Conservation (phyloP, 164 flowering plant genomes). For the Liquidambar formosana region DNA sequence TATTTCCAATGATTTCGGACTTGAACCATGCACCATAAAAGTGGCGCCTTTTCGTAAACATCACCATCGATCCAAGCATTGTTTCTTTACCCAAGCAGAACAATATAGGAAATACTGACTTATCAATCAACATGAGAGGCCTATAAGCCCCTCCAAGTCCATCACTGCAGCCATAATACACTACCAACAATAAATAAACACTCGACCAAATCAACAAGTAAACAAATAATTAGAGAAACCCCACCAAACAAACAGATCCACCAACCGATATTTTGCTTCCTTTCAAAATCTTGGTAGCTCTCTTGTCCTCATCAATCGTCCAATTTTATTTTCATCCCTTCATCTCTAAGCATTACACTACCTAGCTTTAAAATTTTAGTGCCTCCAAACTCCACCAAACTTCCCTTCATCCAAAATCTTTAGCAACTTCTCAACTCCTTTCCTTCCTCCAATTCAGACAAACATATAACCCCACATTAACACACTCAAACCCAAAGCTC, state of each 20-base stretch:
- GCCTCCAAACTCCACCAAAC: not conserved
- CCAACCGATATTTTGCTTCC: constrained; percentile 29
- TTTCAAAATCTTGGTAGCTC: constrained; percentile 30
- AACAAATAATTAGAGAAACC: not conserved
- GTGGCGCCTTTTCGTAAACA: not conserved
- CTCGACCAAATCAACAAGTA: not conserved
- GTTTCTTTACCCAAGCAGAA: not conserved
- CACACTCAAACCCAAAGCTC: not conserved
- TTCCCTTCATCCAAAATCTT: not conserved
- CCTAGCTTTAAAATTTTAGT: not conserved
- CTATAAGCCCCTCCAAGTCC: too few relatives aligned
- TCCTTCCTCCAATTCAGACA: too few relatives aligned
- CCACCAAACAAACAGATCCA: constrained; percentile 21
- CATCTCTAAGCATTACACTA: constrained; percentile 32
- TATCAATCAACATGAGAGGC: too few relatives aligned
- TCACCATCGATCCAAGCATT: not conserved
- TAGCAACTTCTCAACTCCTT: too few relatives aligned
- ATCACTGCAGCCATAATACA: too few relatives aligned
- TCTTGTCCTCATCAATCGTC: constrained; percentile 38
- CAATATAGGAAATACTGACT: not conserved
- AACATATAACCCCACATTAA: constrained; percentile 10
- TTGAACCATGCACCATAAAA: not conserved
- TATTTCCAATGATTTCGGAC: too few relatives aligned
- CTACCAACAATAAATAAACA: not conserved
- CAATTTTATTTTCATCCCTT: constrained; percentile 31